These are phyloP conservation scores for Gymnopilus dilepis DNA, from an alignment of 768 basidiomycete genomes.

Conservation along the genomic window DNA sequence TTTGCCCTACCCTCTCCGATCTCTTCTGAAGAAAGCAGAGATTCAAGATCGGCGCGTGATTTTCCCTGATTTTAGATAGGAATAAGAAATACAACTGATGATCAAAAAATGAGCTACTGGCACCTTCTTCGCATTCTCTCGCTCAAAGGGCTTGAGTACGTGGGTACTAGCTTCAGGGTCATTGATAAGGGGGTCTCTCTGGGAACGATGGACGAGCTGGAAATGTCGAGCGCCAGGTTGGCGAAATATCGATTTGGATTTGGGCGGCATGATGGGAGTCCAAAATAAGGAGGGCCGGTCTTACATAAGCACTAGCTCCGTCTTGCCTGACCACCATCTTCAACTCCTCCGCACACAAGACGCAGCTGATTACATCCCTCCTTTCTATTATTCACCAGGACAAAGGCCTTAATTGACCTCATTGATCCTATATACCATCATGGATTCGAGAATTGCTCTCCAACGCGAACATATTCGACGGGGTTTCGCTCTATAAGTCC, in stretches of 20 bases:
- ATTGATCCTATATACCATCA: conserved; percentile 31
- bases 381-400: conserved; percentile 22
- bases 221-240: conserved; percentile 91
- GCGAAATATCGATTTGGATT: conserved; percentile 77
- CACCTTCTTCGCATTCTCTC: conserved; percentile 75
- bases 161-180: conserved; percentile 88
- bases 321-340: conserved; percentile 39
- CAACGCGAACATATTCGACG: conserved; percentile 82
- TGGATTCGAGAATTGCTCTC: conserved; percentile 60
- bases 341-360: conserved; percentile 26
- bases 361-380: conserved; percentile 24
- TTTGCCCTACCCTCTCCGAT: conserved; percentile 54
- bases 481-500: conserved; percentile 90
- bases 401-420: conserved; percentile 34
- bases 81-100: conserved; percentile 19
- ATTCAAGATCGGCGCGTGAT: conserved; percentile 82
- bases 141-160: conserved; percentile 85
- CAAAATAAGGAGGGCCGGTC: conserved; percentile 28
- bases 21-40: conserved; percentile 52
- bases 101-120: conserved; percentile 14
- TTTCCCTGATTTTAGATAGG: conserved; percentile 61
- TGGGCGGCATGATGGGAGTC: conserved; percentile 64
- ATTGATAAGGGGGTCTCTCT: conserved; percentile 93
- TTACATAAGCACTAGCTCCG: conserved; percentile 42
- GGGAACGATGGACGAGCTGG: conserved; percentile 96